These are phyloP conservation scores for Mollisia scopiformis DNA, from an alignment of 2,329 filamentous ascomycete species.

Conservation along the genomic window DNA sequence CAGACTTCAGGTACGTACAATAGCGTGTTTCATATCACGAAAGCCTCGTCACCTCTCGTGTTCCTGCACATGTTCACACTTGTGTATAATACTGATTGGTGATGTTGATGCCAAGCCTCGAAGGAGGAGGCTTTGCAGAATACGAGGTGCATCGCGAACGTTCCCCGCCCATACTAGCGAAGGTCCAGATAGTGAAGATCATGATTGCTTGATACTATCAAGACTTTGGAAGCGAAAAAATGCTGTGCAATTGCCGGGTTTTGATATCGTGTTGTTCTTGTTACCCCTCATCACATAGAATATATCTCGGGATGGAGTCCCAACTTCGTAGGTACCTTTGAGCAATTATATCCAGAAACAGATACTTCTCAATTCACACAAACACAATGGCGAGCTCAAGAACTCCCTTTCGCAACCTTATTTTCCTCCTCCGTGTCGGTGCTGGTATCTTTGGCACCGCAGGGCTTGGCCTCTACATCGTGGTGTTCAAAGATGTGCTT, in stretches of 20 bases:
- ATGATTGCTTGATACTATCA: neutral
- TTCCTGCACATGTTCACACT: neutral
- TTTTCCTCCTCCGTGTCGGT: neutral
- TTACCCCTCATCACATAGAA: neutral
- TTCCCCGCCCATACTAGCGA: neutral
- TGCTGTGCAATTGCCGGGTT: neutral
- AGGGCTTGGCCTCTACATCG: neutral
- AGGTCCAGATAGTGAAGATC: neutral
- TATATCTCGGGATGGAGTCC: neutral
- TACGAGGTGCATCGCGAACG: neutral
- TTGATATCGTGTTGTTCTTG: neutral
- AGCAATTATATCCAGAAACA: neutral
- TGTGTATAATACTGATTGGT: neutral
- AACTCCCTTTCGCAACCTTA: constrained; percentile 8
- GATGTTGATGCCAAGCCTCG: neutral
- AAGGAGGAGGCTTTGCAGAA: neutral
- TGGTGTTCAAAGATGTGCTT: neutral
- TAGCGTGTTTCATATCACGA: neutral
- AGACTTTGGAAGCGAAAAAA: neutral
- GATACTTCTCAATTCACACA: neutral
- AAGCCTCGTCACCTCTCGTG: neutral
- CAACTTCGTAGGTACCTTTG: neutral
- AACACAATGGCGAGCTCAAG: neutral
- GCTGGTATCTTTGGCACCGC: constrained; percentile 4
- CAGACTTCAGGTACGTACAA: neutral